Evolutionary conservation across 2,329 filamentous ascomycete genomes (phyloP), one percentile per base, ranked within the genome.

Genomic region (Triangularia verruculosa): DNA sequence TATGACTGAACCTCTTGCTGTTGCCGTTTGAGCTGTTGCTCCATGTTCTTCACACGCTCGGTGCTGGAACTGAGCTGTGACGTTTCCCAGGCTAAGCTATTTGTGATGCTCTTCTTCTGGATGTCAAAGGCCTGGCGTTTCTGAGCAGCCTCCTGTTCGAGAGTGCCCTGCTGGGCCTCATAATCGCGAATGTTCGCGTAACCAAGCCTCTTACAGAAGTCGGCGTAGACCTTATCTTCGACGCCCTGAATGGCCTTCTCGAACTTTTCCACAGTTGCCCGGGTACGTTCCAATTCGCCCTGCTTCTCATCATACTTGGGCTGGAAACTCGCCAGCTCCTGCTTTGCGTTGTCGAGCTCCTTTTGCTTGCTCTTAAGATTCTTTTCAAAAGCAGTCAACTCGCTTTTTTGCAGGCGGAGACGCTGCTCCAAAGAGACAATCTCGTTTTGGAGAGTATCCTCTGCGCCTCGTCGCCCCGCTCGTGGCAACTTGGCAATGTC

Each of bases 181-280:
- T 98, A 99, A 63, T 92, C 91, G 64, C 94, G 91, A 68, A 99
- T 96, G 71, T 96, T 89, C 63, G 86, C 83, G 74, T 97, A 98
- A 0, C 93, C 92, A 20, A 97, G 86, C 61, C 91, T 87, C 70
- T 87, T 85, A 78, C 95, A 99, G 78, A 99, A 99, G 47, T 83
- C 82, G 22, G 83, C 83, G 75, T 97, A 99, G 28, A 99, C 84
- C 70, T 93, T 85, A 74, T 99, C 95, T 74, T 97, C 93, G 17
- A 97, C 91, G 61, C 86, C 83, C 52, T 89, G 86, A 65, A 98
- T 91, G 1, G 90, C 86, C 57, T 78, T 76, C 64, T 80, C 78
- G 70, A 85, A 84, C 71, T 84, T 80, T 28, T 81, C 76, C 25
- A 86, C 82, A 1, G 80, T 80, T 32, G 75, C 71, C 28, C 77